A percentile compares a stretch with the other conserved stretches of the same genome.
phyloP scores from a whole-genome alignment of 352 stramenopile genomes.

The Aphanomyces euteiches region DNA sequence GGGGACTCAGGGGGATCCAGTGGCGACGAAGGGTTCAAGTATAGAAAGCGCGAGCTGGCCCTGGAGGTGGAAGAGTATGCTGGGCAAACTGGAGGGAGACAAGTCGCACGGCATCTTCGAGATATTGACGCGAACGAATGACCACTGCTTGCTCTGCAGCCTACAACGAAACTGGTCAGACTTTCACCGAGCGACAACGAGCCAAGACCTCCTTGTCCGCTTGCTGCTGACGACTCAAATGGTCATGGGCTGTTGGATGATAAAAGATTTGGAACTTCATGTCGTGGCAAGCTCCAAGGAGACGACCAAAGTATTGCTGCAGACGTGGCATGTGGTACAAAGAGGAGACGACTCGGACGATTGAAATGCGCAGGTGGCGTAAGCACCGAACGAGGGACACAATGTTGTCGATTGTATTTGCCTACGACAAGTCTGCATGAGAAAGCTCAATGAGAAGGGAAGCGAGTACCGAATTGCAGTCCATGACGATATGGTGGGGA shows the following conservation, averaged over 20 bases:
- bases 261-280: slow-evolving; percentile 36
- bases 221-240: slow-evolving; percentile 24
- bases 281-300: slow-evolving; percentile 33
- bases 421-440: slow-evolving; percentile 23
- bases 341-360: slow-evolving; percentile 44
- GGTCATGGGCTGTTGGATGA: slow-evolving; percentile 36
- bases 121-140: not conserved
- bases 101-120: slow-evolving; percentile 34
- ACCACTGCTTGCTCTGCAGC: slow-evolving; percentile 17
- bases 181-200: not conserved
- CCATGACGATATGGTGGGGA: slow-evolving; percentile 65
- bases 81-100: not conserved
- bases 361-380: slow-evolving; percentile 36
- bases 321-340: slow-evolving; percentile 38
- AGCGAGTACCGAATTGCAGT: slow-evolving; percentile 47
- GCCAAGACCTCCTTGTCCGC: slow-evolving; percentile 32
- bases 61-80: not conserved
- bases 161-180: not conserved
- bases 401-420: slow-evolving; percentile 43
- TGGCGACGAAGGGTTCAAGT: not conserved
- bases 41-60: not conserved
- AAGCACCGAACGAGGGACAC: slow-evolving; percentile 38
- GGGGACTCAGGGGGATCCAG: too few species aligned
- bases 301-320: slow-evolving; percentile 37
- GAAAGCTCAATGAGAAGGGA: not conserved